Conservation (phyloP, 257 asterid species). For the Solanum chaucha region DNA sequence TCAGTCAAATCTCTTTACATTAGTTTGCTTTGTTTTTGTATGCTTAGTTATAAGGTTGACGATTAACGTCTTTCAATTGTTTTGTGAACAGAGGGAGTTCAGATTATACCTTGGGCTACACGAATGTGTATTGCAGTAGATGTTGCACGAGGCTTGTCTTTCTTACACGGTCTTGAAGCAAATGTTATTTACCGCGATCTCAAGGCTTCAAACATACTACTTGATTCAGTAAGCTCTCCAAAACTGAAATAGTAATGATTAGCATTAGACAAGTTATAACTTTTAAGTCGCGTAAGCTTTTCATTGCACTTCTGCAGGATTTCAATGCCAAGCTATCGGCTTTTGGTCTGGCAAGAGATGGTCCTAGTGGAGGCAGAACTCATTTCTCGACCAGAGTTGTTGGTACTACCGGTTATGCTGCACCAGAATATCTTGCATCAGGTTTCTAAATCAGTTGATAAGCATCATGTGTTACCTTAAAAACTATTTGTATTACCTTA, state of each 20-base stretch:
- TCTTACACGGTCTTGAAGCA: slow-evolving; percentile 44
- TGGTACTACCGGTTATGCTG: slow-evolving; percentile 71
- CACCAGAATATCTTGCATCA: slow-evolving; percentile 65
- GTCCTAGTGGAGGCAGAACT: slow-evolving; percentile 60
- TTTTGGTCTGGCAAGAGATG: slow-evolving; percentile 69
- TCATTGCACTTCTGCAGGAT: slow-evolving; percentile 27
- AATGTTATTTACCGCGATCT: slow-evolving; percentile 59
- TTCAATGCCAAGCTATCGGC: slow-evolving; percentile 62
- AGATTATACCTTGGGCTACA: slow-evolving; percentile 38
- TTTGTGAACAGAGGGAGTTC: too few species aligned
- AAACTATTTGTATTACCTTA: not conserved
- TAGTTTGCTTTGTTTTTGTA: too few species aligned
- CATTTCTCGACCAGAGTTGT: slow-evolving; percentile 61
- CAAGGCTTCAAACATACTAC: slow-evolving; percentile 54
- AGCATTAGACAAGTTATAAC: not conserved
- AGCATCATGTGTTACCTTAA: not conserved
- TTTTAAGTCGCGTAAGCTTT: not conserved
- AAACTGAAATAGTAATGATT: not conserved
- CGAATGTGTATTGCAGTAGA: slow-evolving; percentile 44
- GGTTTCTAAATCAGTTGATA: slow-evolving; percentile 17
- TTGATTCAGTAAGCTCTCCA: slow-evolving; percentile 39
- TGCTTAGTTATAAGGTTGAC: too few species aligned
- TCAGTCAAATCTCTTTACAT: too few species aligned
- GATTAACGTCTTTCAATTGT: too few species aligned
- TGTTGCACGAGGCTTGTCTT: slow-evolving; percentile 51